Percentiles rank a stretch among this genome's conserved stretches.
phyloP scores from a whole-genome alignment of 2,329 filamentous ascomycete genomes.

The Phyllosticta paracitricarpa region DNA sequence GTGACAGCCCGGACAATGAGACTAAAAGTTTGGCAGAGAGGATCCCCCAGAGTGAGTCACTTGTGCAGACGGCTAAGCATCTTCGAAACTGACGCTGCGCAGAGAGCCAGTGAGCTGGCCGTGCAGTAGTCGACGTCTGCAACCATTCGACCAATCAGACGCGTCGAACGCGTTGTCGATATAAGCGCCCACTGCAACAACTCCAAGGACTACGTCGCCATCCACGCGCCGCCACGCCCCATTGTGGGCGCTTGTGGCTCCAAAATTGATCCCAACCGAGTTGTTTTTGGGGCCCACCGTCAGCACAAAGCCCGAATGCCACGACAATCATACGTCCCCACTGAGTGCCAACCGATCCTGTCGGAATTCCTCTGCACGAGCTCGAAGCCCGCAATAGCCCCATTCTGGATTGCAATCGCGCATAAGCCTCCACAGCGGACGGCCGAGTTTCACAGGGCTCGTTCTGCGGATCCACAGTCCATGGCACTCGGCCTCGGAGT shows the following conservation, averaged over 20 bases:
- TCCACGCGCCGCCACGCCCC: neutral
- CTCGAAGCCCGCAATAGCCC: constrained; percentile 8
- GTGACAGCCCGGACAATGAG: neutral
- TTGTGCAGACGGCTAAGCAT: constrained; percentile 6
- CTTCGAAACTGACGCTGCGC: constrained; percentile 7
- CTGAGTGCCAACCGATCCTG: neutral
- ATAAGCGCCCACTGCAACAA: neutral
- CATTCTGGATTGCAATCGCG: constrained; percentile 5
- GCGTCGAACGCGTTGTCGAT: constrained; percentile 1
- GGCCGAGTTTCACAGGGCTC: constrained; percentile 4
- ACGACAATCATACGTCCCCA: neutral
- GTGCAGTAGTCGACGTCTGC: constrained; percentile 1
- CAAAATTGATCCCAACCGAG: neutral
- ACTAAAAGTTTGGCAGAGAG: neutral
- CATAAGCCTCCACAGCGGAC: constrained; percentile 3
- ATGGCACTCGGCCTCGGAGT: constrained; percentile 9
- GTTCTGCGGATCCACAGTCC: constrained; percentile 2
- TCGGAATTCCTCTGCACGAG: neutral
- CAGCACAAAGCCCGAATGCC: neutral
- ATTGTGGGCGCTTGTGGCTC: neutral
- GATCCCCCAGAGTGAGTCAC: constrained; percentile 6
- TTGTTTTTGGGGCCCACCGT: neutral
- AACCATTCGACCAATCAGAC: constrained; percentile 4
- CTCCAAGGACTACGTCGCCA: neutral
- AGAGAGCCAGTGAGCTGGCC: constrained; percentile 10